A percentile compares a stretch with the other conserved stretches of the same genome.
Conservation (phyloP, 169 alveolate species). For the Miamiensis avidus region DNA sequence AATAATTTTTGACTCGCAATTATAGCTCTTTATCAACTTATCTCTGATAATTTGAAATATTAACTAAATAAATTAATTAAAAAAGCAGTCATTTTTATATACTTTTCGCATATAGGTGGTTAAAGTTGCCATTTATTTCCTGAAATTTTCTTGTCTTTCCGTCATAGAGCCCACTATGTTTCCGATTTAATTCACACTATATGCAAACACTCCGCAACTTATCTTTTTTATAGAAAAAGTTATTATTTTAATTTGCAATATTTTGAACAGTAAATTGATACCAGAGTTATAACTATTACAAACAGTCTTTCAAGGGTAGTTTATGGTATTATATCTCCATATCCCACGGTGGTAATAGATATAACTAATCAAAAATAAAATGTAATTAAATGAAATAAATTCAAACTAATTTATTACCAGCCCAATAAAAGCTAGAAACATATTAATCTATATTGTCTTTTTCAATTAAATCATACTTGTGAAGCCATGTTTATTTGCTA, state of each 20-base stretch:
- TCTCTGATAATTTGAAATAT: too few relatives aligned
- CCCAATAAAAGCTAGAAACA: constrained; percentile 16
- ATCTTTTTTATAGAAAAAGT: too few relatives aligned
- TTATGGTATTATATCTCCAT: constrained; percentile 12
- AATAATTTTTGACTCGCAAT: constrained; percentile 22
- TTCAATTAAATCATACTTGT: not conserved
- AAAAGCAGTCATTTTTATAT: too few relatives aligned
- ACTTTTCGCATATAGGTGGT: constrained; percentile 9
- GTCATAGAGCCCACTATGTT: not conserved
- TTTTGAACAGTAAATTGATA: too few relatives aligned
- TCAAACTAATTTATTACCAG: too few relatives aligned
- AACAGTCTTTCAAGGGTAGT: constrained; percentile 7
- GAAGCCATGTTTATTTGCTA: not conserved
- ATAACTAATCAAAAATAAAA: too few relatives aligned
- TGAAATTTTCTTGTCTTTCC: not conserved
- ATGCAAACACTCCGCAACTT: constrained; percentile 20
- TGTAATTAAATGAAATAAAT: too few relatives aligned
- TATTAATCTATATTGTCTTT: constrained; percentile 3
- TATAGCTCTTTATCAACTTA: constrained; percentile 4
- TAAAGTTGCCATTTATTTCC: not conserved
- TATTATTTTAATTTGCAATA: too few relatives aligned
- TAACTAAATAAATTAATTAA: too few relatives aligned
- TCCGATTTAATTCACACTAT: constrained; percentile 18
- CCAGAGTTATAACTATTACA: constrained; percentile 6
- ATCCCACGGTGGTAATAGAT: constrained; percentile 20